phyloP scores from a whole-genome alignment of 1,284 basidiomycete genomes.

The Ustilago trichophora region DNA sequence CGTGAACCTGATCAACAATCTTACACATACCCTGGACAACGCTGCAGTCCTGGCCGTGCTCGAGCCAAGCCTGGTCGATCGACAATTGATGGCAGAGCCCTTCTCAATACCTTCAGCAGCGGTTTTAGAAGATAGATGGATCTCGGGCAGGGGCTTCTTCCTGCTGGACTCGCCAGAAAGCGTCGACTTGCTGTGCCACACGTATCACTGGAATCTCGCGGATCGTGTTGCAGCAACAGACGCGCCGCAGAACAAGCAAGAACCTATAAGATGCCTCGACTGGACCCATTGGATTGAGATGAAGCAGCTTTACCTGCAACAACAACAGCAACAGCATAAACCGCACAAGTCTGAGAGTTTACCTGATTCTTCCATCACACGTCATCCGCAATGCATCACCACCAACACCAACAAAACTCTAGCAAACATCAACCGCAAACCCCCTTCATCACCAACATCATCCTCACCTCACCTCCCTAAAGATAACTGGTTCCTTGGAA shows the following conservation, averaged over 20 bases:
- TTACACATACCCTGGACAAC: neutral
- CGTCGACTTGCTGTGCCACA: constrained; percentile 4
- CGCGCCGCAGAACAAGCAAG: neutral
- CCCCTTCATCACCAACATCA: too few relatives aligned
- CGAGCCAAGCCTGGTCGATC: constrained; percentile 13
- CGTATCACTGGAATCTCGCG: constrained; percentile 18
- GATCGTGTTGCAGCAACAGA: neutral
- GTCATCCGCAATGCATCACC: too few relatives aligned
- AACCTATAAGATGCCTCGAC: constrained; percentile 23
- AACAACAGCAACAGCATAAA: constrained; percentile 2
- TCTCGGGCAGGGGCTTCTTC: constrained; percentile 23
- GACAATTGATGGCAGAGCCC: neutral
- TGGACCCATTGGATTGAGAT: constrained; percentile 17
- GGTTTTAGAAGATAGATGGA: constrained; percentile 12
- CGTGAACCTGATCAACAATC: neutral
- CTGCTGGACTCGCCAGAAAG: constrained; percentile 5
- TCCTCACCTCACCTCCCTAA: too few relatives aligned
- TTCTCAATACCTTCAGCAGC: neutral
- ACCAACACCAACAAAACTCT: too few relatives aligned
- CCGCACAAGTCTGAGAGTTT: too few relatives aligned
- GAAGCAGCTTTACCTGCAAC: constrained; percentile 8
- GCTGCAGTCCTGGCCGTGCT: constrained; percentile 1
- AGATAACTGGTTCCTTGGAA: too few relatives aligned
- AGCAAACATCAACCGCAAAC: too few relatives aligned
- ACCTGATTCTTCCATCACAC: too few relatives aligned